phyloP scores from a whole-genome alignment of 2,329 filamentous ascomycete species.

The Chaetomiaceae sp. region DNA sequence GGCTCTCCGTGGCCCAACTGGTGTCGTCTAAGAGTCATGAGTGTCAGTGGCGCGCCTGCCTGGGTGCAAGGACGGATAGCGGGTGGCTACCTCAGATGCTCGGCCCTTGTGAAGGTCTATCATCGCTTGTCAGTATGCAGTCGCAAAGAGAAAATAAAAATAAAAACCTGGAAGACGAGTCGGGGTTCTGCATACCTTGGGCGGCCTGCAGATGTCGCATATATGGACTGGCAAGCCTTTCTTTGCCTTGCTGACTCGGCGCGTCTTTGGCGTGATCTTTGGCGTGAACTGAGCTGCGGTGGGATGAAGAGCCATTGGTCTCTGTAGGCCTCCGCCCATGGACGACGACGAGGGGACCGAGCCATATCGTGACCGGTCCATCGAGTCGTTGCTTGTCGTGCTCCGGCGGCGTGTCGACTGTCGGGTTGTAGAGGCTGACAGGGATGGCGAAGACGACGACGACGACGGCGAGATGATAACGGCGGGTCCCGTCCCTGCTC shows the following conservation, averaged over 20 bases:
- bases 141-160: neutral
- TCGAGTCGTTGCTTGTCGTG: conserved; percentile 46
- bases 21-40: conserved; percentile 46
- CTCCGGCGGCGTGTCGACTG: conserved; percentile 39
- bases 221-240: conserved; percentile 56
- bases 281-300: conserved; percentile 37
- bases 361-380: conserved; percentile 41
- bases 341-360: conserved; percentile 34
- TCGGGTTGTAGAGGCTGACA: conserved; percentile 29
- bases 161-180: conserved; percentile 3
- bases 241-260: conserved; percentile 54
- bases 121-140: conserved; percentile 22
- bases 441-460: conserved; percentile 30
- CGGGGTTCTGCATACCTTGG: conserved; percentile 40
- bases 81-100: conserved; percentile 54
- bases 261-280: conserved; percentile 54
- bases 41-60: too few relatives aligned
- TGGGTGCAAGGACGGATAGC: neutral
- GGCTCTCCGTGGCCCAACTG: conserved; percentile 57
- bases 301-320: conserved; percentile 38
- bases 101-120: conserved; percentile 59
- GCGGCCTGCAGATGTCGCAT: conserved; percentile 48
- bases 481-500: conserved; percentile 8
- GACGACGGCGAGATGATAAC: conserved; percentile 21
- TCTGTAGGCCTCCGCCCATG: conserved; percentile 34